phyloP scores from a whole-genome alignment of 192 early-diverging fungal genomes.

The Spizellomyces sp. region DNA sequence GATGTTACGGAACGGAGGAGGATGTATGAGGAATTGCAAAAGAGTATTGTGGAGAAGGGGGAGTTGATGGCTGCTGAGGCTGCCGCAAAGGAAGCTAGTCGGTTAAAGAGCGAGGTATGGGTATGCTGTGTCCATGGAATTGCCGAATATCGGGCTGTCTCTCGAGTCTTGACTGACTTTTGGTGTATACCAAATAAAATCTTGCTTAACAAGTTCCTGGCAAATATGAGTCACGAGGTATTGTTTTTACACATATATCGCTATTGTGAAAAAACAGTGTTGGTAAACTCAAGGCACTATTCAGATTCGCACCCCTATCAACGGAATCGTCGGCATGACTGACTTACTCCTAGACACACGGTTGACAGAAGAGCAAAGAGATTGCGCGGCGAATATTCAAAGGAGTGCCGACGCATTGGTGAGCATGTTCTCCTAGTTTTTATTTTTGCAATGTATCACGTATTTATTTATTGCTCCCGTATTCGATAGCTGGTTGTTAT shows the following conservation, averaged over 20 bases:
- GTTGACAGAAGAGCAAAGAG: slow-evolving; percentile 2
- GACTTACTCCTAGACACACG: slow-evolving; percentile 6
- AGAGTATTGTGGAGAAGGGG: not conserved
- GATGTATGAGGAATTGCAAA: not conserved
- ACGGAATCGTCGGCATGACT: slow-evolving; percentile 57
- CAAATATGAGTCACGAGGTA: slow-evolving; percentile 3
- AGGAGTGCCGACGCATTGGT: not conserved
- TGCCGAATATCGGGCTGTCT: no score
- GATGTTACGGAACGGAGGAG: not conserved
- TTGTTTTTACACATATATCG: not conserved
- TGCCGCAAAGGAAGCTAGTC: slow-evolving; percentile 1
- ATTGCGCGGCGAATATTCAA: not conserved
- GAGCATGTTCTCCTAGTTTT: not conserved
- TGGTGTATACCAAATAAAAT: not conserved
- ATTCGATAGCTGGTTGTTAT: not conserved
- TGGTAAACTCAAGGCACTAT: not conserved
- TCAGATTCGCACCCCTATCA: slow-evolving; percentile 81
- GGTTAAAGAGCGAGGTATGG: not conserved
- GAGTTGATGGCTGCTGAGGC: not conserved
- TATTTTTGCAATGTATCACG: no score
- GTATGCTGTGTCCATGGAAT: not conserved
- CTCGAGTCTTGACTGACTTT: no score
- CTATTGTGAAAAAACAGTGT: not conserved
- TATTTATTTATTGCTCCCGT: not conserved
- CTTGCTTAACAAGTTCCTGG: not conserved